Evolutionary conservation across 306 rosid genomes (phyloP), one percentile per base, ranked within the genome.

Genomic region (Arachis stenosperma): DNA sequence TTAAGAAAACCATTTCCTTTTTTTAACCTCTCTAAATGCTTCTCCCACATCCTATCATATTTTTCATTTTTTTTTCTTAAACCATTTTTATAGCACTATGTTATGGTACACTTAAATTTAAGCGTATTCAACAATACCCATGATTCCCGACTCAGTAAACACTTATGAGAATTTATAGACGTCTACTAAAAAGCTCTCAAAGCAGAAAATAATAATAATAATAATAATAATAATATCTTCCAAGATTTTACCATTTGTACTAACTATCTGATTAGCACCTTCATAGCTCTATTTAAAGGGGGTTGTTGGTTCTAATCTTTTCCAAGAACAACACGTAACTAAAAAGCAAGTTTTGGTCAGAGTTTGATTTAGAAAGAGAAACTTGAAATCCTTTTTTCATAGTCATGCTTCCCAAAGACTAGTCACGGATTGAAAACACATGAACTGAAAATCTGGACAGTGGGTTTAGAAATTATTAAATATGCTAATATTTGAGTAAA

Each of bases 1-100:
- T 60, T 57, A 51, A 71, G 67, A 86, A 79, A 76, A 75, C 70
- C 74, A 79, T 63, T 79, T 39, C 75, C 59, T 46, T 75, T 76
- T 59, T 2, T 47, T 76, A 59, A 71, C 79, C 70, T 68, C 79
- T 61, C 67, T 44, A 74, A 48, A 48, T 67, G 29, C 42, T 5
- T 62, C 77, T 68, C 66, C 13, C 52, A 46, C 52, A 47, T 69
- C 50, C 65, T 65, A 41, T 22, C 27, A 22, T 22, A 22, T 22
- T 22, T 22, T 22, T 22, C 27, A 22, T 22, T 22, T 22, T 22
- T 22, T 22, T 22, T 22, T 22, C 27, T 22, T 22, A 22, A 22
- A 22, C 27, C 27, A 22, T 22, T 22, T 22, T 33, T 33, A 2
- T 33, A 33, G 37, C 37, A 33, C 4, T 2, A 33, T 33, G 4